Evolutionary conservation across 129 eudicot genomes (phyloP), one percentile per base, ranked within the genome.

Genomic region (Escallonia rubra): DNA sequence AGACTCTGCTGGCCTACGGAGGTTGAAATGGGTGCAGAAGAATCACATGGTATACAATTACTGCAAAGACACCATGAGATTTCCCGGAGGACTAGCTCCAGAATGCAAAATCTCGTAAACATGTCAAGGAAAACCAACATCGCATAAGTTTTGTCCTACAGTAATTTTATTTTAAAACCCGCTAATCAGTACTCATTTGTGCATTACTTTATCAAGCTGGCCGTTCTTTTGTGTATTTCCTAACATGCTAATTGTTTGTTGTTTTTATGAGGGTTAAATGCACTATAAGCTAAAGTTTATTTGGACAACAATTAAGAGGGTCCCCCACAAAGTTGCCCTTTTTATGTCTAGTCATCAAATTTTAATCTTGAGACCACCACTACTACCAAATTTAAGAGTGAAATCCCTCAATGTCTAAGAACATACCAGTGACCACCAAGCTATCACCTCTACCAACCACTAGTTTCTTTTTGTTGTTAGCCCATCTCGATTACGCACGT

Each of bases 21-120:
- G 84, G 66, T 64, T 82, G 23, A 68, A 43, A 58, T 78, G 79
- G 84, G 87, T 59, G 34, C 88, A 79, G 12, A 76, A 69, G 43
- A 83, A 79, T 41, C 79, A 83, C 41, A 83, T 83, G 85, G 79
- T 79, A 7, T 83, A 83, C 10, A 73, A 79, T 49, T 83, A 83
- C 67, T 83, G 88, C 63, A 64, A 72, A 0, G 88, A 83, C 71
- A 53, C 82, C 11, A 79, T 72, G 15, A 43, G 82, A 0, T 83
- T 79, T 53, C 80, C 85, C 3, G 78, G 72, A 62, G 88, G 82
- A 2, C 72, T 76, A 15, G 85, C 88, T 7, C 66, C 72, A 0
- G 82, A 80, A 13, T 80, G 85, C 52, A 59, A 10, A 43, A 59
- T 59, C 43, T 59, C 43, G 6, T 59, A 59, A 59, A 59, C 2